Evolutionary conservation across 2,329 filamentous ascomycete species (phyloP), one percentile per base, ranked within the genome.

Genomic region (Sarocladium brachiariae): DNA sequence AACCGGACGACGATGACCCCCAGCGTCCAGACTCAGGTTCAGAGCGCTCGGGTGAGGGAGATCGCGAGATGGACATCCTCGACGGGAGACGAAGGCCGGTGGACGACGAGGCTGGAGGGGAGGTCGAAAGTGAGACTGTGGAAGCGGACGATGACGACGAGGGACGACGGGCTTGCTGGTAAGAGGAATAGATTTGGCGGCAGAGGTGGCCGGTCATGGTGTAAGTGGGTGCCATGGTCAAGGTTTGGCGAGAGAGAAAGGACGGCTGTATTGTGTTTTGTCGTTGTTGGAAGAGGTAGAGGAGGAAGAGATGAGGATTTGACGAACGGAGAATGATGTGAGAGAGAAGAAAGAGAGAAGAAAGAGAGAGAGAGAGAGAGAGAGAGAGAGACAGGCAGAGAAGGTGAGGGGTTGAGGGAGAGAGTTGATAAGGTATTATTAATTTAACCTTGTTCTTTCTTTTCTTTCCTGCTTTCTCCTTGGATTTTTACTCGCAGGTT

Each of bases 161-260:
- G 56, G 61, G 56, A 52, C 54, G 56, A n/a, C 51, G 50, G 27
- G 54, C 51, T 41, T 63, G 54, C 13, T 70, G 66, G 49, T 67
- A 81, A n/a, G 78, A 80, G 49, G 74, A 69, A 68, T 73, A 77
- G 66, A 81, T 76, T 59, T 80, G 71, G 65, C 77, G 79, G 75
- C 76, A 78, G 64, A 81, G 67, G 58, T 81, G 78, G 58, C 77
- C 76, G 14, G 77, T 79, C 72, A 81, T 80, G 56, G 78, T 80
- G 67, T 81, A 78, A 33, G 78, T 80, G 48, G 76, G 77, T 51
- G 76, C 72, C 78, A 81, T 81, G 24, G 43, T 33, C 3, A 7
- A 13, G 27, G 16, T 31, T 11, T 47, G 38, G 10, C n/a, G 39
- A 30, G 24, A 30, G 37, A 41, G 8, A n/a, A 37, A 37, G 14